Conservation (phyloP, 106 monocot species). For the Dactylorhiza incarnata region DNA sequence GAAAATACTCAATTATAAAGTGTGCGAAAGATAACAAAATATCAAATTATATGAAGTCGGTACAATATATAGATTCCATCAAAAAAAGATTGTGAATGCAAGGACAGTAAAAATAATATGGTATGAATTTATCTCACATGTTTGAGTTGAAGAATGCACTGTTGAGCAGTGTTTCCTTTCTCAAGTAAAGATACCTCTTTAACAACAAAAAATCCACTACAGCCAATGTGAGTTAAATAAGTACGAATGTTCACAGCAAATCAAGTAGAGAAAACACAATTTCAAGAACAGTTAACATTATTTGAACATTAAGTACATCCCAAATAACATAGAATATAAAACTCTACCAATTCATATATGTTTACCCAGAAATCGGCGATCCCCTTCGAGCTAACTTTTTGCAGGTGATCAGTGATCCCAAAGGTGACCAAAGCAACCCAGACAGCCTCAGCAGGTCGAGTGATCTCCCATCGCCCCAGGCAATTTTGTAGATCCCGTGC, state of each 20-base stretch:
- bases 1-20: not conserved
- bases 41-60: not conserved
- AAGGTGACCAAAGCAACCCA: too few relatives aligned
- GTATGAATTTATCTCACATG: constrained; percentile 33
- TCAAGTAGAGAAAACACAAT: not conserved
- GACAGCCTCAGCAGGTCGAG: too few relatives aligned
- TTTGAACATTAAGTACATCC: too few relatives aligned
- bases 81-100: not conserved
- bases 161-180: constrained; percentile 64
- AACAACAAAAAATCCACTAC: constrained; percentile 80
- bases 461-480: too few relatives aligned
- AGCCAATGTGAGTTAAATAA: constrained; percentile 23
- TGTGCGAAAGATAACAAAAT: not conserved
- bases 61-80: not conserved
- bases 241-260: constrained; percentile 1
- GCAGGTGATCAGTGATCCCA: too few relatives aligned
- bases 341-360: too few relatives aligned
- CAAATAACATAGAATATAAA: too few relatives aligned
- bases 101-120: not conserved
- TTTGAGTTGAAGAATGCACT: constrained; percentile 78
- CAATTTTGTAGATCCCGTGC: too few relatives aligned
- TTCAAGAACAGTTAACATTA: too few relatives aligned
- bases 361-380: too few relatives aligned
- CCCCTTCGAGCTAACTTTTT: too few relatives aligned
- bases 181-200: constrained; percentile 92